Base-by-base conservation (phyloP, 140 eudicot genomes). In the Erigeron philadelphicus region DNA sequence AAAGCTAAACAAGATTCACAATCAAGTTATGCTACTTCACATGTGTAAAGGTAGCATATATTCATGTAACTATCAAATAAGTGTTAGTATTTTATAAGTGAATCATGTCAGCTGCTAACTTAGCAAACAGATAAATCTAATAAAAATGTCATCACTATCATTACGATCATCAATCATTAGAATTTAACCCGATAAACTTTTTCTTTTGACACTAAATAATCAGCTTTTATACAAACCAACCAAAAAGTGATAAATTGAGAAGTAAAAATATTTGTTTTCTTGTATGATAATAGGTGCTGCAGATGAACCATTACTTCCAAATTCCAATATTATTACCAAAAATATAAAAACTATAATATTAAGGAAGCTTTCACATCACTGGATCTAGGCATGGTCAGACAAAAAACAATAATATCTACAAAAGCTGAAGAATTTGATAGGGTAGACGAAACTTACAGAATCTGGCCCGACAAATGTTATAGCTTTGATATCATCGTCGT, bases 391-490 rank as follows among this genome's bases (percentile, higher is more conserved):
- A 60, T 11, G 56, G 56, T 56, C 77, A 15, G 53, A 48, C 43
- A 61, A 61, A 62, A 62, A 53, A 42, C 45, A 25, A 53, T 6
- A 9, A 41, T 42, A 63, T 48, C 53, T 56, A 41, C 9, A 44
- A 52, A 31, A 64, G 44, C 59, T 31, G 17, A 63, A 52, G 18
- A 76, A 65, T 53, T 43, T 59, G 70, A 18, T 47, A 31, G 57
- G 61, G 80, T 44, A 54, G 58, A 41, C 12, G 41, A 1, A 79
- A 82, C 87, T 76, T 76, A 88, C 95, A 31, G 81, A 80, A 81
- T 88, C 81, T 76, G 95, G 80, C 58, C 91, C 91, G 76, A 85
- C 88, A 72, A 85, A 88, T 40, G 95, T 85, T 73, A 88, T 76
- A 69, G 95, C 95, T 74, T 83, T 84, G 52, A 88, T 81, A 68